These are phyloP conservation scores for Mucor lusitanicus DNA, from an alignment of 371 early-diverging fungal species.

Conservation along the genomic window DNA sequence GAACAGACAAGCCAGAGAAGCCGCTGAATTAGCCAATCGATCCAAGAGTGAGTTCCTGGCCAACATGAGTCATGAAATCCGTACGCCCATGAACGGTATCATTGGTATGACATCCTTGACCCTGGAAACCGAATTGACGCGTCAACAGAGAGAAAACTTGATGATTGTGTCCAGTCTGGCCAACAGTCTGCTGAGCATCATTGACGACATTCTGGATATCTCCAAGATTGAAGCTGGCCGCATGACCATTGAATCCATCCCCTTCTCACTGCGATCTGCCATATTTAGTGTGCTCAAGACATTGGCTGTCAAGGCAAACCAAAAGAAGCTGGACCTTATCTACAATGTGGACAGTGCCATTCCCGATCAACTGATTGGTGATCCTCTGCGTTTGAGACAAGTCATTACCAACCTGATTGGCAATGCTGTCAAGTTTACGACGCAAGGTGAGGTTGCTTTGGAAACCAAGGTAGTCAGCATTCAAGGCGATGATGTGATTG, in stretches of 20 bases:
- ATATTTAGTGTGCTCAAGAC: constrained; percentile 69
- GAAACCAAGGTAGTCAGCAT: constrained; percentile 39
- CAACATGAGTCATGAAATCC: constrained; percentile 75
- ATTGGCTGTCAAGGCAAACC: constrained; percentile 65
- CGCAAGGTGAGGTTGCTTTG: constrained; percentile 66
- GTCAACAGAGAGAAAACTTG: constrained; percentile 78
- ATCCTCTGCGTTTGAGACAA: constrained; percentile 75
- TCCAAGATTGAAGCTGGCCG: constrained; percentile 85
- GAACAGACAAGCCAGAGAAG: constrained; percentile 71
- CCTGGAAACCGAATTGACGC: constrained; percentile 63
- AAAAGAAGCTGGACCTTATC: constrained; percentile 65
- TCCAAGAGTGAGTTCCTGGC: constrained; percentile 78
- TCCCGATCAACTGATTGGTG: constrained; percentile 73
- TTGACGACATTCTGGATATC: constrained; percentile 83
- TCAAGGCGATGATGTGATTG: constrained; percentile 40
- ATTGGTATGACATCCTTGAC: constrained; percentile 76
- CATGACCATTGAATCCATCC: constrained; percentile 69
- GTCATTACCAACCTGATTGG: constrained; percentile 82
- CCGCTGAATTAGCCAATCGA: constrained; percentile 75
- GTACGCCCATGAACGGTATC: constrained; percentile 82
- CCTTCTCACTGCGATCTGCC: constrained; percentile 66
- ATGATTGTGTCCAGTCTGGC: constrained; percentile 72
- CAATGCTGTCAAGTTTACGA: constrained; percentile 86
- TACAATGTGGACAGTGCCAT: constrained; percentile 66
- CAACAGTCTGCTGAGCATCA: constrained; percentile 69